Percentiles rank a stretch among this genome's conserved stretches.
Conservation (phyloP, 202 grass and related monocot species). For the Panicum hallii region DNA sequence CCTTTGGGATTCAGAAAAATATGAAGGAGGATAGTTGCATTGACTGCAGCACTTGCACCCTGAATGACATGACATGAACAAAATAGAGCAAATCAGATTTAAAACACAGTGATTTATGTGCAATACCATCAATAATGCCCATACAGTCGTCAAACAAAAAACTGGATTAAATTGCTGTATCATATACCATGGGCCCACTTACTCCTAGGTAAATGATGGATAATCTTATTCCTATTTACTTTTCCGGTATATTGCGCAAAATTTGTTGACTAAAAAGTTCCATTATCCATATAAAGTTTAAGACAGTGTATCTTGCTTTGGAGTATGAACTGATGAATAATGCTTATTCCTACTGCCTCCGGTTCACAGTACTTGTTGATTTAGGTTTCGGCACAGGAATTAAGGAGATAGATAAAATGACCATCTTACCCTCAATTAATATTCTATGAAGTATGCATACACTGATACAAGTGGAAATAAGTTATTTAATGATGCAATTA, state of each 20-base stretch:
- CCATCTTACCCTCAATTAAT: neutral
- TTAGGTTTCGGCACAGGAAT: neutral
- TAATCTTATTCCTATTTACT: neutral
- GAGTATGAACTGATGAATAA: constrained; percentile 2
- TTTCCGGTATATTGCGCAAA: constrained; percentile 20
- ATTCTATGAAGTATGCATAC: neutral
- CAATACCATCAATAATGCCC: constrained; percentile 4
- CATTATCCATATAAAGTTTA: constrained; percentile 20
- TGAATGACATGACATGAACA: constrained; percentile 46
- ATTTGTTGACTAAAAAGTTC: neutral
- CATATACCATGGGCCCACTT: neutral
- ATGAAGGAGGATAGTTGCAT: constrained; percentile 81
- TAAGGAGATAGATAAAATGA: neutral
- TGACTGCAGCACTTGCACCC: constrained; percentile 93
- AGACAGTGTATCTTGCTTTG: neutral
- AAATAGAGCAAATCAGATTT: constrained; percentile 25
- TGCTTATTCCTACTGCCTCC: neutral
- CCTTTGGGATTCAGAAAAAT: constrained; percentile 83
- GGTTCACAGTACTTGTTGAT: neutral
- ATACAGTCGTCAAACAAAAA: constrained; percentile 4
- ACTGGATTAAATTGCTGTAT: constrained; percentile 33
- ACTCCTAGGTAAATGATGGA: neutral
- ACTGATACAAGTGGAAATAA: neutral
- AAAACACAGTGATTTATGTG: constrained; percentile 6
- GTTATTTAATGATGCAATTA: neutral